Base-by-base conservation (phyloP, 495 filamentous ascomycete genomes). In the Neurospora sp. region DNA sequence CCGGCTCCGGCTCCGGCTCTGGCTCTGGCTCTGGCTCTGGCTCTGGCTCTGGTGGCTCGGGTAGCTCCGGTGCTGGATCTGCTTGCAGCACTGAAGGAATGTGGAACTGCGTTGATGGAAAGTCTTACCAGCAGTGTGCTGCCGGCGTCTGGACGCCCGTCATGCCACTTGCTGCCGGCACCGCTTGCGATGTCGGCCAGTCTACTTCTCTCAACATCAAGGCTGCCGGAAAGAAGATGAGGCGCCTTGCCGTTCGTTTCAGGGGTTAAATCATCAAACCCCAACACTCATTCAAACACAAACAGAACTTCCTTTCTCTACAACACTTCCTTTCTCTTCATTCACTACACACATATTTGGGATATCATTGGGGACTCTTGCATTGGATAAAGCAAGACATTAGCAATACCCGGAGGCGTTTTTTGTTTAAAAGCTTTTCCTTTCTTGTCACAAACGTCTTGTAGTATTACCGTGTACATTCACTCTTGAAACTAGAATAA, bases 21-120 rank as follows among this genome's bases (percentile, higher is more conserved):
- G 61, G 65, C 42, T 72, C 79, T 2, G 75, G 74, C 4, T 77
- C 79, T 0, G 74, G 71, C 1, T 74, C 78, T 3, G 68, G 69
- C 9, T 70, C 79, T 0, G 74, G 74, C 16, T 78, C 77, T 40
- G 74, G 75, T 71, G 70, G 74, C 14, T 71, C 71, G 22, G 76
- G 74, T 20, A 76, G 39, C n/a, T 31, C 76, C 44, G 71, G 78
- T 0, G 78, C 79, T 20, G 77, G 79, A 39, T 73, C 78, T 38
- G 73, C 81, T 39, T 85, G 84, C 80, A 77, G 75, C 69, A 38
- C 80, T 39, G 84, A 84, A 70, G 84, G 84, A 14, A 76, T 75
- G 61, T 85, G 81, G 82, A 83, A 83, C 80, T 85, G 84, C 77
- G 48, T 84, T 59, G 82, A 78, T 39, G 79, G 79, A 18, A 77